A percentile compares a stretch with the other conserved stretches of the same genome.
These are phyloP conservation scores for Pneumocystis murina DNA, from an alignment of 1,139 yeast genomes.

Conservation along the genomic window DNA sequence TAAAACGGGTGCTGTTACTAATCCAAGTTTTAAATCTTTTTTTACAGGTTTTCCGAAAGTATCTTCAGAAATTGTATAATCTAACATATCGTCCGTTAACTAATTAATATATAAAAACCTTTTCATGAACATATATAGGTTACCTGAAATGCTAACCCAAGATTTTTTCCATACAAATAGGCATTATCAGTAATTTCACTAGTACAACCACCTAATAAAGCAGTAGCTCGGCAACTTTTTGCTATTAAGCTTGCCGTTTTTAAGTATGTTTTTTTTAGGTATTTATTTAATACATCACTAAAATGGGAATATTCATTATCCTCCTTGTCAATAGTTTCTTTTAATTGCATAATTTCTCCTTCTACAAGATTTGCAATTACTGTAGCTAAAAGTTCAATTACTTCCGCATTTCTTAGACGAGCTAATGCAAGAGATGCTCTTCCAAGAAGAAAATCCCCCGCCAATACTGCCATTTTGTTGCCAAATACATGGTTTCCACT, in stretches of 20 bases:
- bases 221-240: slow-evolving; percentile 87
- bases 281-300: slow-evolving; percentile 19
- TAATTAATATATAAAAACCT: background rate
- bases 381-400: slow-evolving; percentile 83
- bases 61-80: slow-evolving; percentile 70
- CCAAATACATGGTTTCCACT: slow-evolving; percentile 88
- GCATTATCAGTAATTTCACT: slow-evolving; percentile 64
- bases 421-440: slow-evolving; percentile 95
- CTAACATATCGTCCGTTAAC: slow-evolving; percentile 88
- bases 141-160: slow-evolving; percentile 81
- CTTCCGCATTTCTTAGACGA: slow-evolving; percentile 87
- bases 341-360: slow-evolving; percentile 96
- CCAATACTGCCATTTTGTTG: slow-evolving; percentile 92
- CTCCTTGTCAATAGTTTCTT: slow-evolving; percentile 66
- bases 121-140: background rate
- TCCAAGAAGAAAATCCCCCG: slow-evolving; percentile 89
- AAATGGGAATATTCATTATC: slow-evolving; percentile 57
- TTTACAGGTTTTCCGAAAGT: slow-evolving; percentile 78
- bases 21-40: slow-evolving; percentile 82
- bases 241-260: slow-evolving; percentile 93
- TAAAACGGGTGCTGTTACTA: slow-evolving; percentile 92
- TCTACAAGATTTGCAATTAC: slow-evolving; percentile 94
- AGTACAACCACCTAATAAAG: slow-evolving; percentile 76
- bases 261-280: slow-evolving; percentile 82
- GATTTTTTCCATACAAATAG: slow-evolving; percentile 79